Percentiles rank a stretch among this genome's conserved stretches.
These are phyloP conservation scores for Wickerhamiella galacta DNA, from an alignment of 805 yeast species.

Conservation along the genomic window DNA sequence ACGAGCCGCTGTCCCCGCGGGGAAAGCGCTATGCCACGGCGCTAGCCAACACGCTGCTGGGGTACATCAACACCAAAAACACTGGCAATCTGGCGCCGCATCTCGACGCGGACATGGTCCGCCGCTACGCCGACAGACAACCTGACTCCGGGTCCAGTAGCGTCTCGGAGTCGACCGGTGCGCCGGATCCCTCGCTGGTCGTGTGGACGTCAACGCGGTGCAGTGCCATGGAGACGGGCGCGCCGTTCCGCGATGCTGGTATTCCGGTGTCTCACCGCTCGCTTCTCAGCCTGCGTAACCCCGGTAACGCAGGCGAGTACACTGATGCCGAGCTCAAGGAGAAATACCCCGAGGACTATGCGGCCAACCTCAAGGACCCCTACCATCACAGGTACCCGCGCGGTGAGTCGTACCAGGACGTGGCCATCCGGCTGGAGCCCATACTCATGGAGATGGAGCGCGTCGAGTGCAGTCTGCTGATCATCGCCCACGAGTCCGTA, in stretches of 20 bases:
- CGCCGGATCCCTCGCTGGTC: conserved; percentile 27
- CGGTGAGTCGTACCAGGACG: conserved; percentile 89
- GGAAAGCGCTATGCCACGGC: conserved; percentile 53
- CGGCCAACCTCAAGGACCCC: conserved; percentile 54
- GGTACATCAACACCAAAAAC: conserved; percentile 16
- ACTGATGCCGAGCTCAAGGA: conserved; percentile 39
- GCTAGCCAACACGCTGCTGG: conserved; percentile 40
- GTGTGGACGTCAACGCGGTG: conserved; percentile 94
- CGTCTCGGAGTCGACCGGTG: not conserved
- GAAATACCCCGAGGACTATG: conserved; percentile 53
- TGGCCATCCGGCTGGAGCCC: conserved; percentile 89
- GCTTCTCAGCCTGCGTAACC: conserved; percentile 74
- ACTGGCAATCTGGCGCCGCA: not conserved
- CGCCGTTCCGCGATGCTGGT: conserved; percentile 43
- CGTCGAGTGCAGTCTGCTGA: conserved; percentile 59
- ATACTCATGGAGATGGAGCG: conserved; percentile 86
- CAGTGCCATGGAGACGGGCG: conserved; percentile 68
- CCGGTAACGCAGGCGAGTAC: conserved; percentile 70
- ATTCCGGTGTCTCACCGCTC: conserved; percentile 57
- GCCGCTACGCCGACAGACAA: not conserved
- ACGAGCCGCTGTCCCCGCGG: conserved; percentile 64
- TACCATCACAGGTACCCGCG: conserved; percentile 86
- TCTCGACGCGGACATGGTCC: not conserved
- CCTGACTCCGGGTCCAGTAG: too few relatives aligned
- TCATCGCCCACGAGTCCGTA: conserved; percentile 86